Evolutionary conservation across 75 land plant species (phyloP), one percentile per base, ranked within the genome.

Genomic region (Selaginella moellendorffii): DNA sequence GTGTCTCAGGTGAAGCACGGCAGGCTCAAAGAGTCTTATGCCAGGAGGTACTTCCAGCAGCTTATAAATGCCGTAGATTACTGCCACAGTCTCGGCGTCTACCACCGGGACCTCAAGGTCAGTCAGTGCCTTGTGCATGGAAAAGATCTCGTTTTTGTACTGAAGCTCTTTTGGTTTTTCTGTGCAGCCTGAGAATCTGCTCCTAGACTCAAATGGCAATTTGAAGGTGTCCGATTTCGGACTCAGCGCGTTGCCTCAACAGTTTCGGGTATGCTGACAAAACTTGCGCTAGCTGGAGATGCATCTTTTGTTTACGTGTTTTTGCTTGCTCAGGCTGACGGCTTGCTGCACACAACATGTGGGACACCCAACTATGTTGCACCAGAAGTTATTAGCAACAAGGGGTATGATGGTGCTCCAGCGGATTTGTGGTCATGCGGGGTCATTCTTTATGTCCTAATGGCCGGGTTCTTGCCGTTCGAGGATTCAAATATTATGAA

Each of bases 351-450:
- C 67, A 77, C 79, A 0, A 59, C 64, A 19, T 77, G 79, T 60
- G 79, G 79, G 24, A 77, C 79, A 27, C 79, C 79, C 2, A 78
- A 79, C 0, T 77, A 77, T 53, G 79, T 75, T 36, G 79, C 79
- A 0, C 84, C 84, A 0, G 84, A 17, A 0, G n/a, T 86, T 26
- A 79, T 86, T 28, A 75, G 79, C 62, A 80, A 82, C 68, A 86
- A 86, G 62, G 90, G 90, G 5, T 86, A 86, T 68, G 83, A 79
- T 66, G 90, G 90, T 59, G 82, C 83, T 1, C 78, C 85, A 63
- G 86, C 90, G 25, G 90, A 86, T 68, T 70, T 86, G 18, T 86
- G 90, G 90, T 86, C 90, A 12, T 86, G 90, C 67, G 90, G 90
- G 24, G 86, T 86, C 12, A 83, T 86, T 28, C 83, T 86, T 31